phyloP scores from a whole-genome alignment of 768 basidiomycete species.

The Phanerodontia chrysosporium region DNA sequence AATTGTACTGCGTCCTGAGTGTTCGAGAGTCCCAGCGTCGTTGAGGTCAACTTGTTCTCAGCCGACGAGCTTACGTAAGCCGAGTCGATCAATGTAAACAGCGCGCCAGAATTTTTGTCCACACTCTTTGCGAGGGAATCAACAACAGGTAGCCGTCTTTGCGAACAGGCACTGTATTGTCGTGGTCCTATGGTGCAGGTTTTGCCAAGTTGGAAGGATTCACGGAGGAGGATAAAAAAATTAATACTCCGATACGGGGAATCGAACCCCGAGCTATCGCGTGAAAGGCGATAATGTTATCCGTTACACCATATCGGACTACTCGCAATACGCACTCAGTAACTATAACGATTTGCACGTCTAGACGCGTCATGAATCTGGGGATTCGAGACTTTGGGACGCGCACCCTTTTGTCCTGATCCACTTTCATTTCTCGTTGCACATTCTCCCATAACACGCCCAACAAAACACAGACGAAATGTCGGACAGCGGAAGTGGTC shows the following conservation, averaged over 20 bases:
- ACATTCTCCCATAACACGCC: not conserved
- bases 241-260: constrained; percentile 33
- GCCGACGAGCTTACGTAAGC: too few species aligned
- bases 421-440: not conserved
- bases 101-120: too few species aligned
- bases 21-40: too few species aligned
- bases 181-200: too few species aligned
- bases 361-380: not conserved
- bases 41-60: too few species aligned
- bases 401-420: not conserved
- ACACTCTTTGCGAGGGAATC: too few species aligned
- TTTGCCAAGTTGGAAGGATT: too few species aligned
- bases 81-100: too few species aligned
- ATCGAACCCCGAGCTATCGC: constrained; percentile 40
- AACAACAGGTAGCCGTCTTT: too few species aligned
- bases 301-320: constrained; percentile 36
- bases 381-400: not conserved
- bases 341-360: not conserved
- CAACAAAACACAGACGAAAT: not conserved
- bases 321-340: not conserved
- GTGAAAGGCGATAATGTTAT: constrained; percentile 37
- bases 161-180: too few species aligned
- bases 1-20: too few species aligned
- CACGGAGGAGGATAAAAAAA: too few species aligned
- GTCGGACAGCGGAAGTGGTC: not conserved